Conservation (phyloP, 441 rosid species). For the Brassica balearica region DNA sequence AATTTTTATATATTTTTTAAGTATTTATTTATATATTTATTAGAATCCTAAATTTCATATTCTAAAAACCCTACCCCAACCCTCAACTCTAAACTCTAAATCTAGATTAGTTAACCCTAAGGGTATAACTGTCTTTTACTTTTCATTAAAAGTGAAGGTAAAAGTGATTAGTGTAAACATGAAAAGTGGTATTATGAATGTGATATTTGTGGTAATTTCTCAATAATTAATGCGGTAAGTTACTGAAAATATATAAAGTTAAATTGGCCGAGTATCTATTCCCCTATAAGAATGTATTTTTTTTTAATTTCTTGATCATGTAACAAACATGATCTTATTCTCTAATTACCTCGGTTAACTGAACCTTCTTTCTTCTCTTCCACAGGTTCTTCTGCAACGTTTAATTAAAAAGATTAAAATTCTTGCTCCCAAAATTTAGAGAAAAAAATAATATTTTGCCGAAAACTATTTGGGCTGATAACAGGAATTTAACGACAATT, state of each 20-base stretch:
- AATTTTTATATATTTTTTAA: no score
- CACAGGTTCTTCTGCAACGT: conserved; percentile 12
- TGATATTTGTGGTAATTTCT: no score
- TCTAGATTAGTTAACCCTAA: no score
- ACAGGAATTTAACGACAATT: not conserved
- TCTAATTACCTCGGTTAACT: conserved; percentile 20
- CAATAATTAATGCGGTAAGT: conserved; percentile 2
- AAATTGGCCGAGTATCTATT: not conserved
- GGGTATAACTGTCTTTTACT: no score
- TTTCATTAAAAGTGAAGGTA: no score
- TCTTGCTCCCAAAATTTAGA: not conserved
- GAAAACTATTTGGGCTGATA: not conserved
- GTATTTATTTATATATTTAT: no score
- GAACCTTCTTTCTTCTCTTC: conserved; percentile 40
- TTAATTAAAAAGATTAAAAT: not conserved
- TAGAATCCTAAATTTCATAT: no score
- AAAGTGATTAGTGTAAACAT: no score
- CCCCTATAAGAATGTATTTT: not conserved
- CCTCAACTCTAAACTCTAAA: no score
- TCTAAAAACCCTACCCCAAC: no score
- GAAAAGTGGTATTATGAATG: no score
- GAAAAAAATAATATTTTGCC: not conserved
- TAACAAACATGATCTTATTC: not conserved
- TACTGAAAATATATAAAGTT: not conserved
- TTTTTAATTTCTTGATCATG: not conserved